Evolutionary conservation across 192 early-diverging fungal genomes (phyloP).

Genomic region (Oehlia diaphana): DNA sequence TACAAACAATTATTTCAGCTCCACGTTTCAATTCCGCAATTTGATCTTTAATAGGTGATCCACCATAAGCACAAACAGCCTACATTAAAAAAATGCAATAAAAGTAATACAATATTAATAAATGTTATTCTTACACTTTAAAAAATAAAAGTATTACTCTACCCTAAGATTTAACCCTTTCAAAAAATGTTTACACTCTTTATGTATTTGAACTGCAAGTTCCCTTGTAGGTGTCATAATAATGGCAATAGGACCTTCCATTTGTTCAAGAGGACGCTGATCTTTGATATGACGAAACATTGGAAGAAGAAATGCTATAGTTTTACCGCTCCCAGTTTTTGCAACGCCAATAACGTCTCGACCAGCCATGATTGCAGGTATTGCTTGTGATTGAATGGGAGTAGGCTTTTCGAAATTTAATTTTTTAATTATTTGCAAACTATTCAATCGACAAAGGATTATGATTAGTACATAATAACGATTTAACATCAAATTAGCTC

Average conservation of each 20-base stretch:
- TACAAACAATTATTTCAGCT: slow-evolving; percentile 90
- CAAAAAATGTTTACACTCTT: slow-evolving; percentile 88
- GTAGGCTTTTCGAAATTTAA: slow-evolving; percentile 86
- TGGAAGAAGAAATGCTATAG: slow-evolving; percentile 89
- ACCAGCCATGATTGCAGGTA: slow-evolving; percentile 96
- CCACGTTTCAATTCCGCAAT: slow-evolving; percentile 89
- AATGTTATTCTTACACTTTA: too few relatives aligned
- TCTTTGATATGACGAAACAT: slow-evolving; percentile 96
- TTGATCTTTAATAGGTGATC: slow-evolving; percentile 83
- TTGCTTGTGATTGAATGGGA: slow-evolving; percentile 87
- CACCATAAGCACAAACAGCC: slow-evolving; percentile 89
- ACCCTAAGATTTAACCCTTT: slow-evolving; percentile 77
- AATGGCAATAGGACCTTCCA: slow-evolving; percentile 83
- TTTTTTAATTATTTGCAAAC: slow-evolving; percentile 75
- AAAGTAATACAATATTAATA: too few relatives aligned
- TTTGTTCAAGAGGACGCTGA: slow-evolving; percentile 71
- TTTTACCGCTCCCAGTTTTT: slow-evolving; percentile 93
- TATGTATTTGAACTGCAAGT: slow-evolving; percentile 89
- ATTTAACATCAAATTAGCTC: slow-evolving; percentile 1
- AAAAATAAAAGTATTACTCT: not conserved
- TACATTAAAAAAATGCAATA: slow-evolving; percentile 12
- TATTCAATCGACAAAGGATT: slow-evolving; percentile 26
- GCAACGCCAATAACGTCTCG: slow-evolving; percentile 95
- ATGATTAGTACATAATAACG: not conserved
- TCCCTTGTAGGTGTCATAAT: slow-evolving; percentile 95